Evolutionary conservation across 192 early-diverging fungal genomes (phyloP).

Genomic region (Spizellomyces punctatus): DNA sequence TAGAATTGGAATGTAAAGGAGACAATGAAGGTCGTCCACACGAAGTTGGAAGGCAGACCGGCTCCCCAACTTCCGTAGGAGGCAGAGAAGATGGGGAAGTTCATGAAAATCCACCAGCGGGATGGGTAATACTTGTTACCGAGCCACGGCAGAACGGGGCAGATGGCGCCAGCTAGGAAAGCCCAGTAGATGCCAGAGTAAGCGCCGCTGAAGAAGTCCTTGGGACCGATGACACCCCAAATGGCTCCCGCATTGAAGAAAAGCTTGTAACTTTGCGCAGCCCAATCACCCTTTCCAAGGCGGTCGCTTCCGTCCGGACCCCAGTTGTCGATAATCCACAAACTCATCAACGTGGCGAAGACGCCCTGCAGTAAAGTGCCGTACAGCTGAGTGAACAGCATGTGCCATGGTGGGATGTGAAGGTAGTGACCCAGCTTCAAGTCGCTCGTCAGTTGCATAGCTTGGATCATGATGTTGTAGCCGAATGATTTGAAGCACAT

Average conservation of each 20-base stretch:
- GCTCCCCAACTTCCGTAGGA: conserved; percentile 16
- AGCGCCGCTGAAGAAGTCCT: conserved; percentile 55
- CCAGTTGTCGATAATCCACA: conserved; percentile 30
- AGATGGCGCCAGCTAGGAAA: conserved; percentile 38
- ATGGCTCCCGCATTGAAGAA: conserved; percentile 75
- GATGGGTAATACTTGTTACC: conserved; percentile 43
- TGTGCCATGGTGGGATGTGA: conserved; percentile 66
- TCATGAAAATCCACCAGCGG: conserved; percentile 42
- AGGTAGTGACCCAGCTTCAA: conserved; percentile 80
- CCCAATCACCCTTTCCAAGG: conserved; percentile 31
- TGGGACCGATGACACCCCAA: conserved; percentile 77
- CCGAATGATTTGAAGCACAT: conserved; percentile 88
- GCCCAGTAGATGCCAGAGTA: conserved; percentile 32
- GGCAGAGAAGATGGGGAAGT: conserved; percentile 49
- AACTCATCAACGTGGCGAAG: conserved; percentile 37
- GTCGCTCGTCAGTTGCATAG: conserved; percentile 66
- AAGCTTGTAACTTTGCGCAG: conserved; percentile 32
- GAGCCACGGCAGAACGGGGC: conserved; percentile 42
- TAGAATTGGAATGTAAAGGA: conserved; percentile 51
- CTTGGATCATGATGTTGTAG: conserved; percentile 77
- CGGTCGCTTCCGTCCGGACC: neutral
- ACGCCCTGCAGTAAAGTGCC: conserved; percentile 61
- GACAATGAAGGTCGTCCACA: conserved; percentile 40
- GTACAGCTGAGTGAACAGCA: conserved; percentile 64
- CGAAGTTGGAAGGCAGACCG: neutral